Conservation (phyloP, 2,329 filamentous ascomycete genomes). For the Thermomyces lanuginosus region DNA sequence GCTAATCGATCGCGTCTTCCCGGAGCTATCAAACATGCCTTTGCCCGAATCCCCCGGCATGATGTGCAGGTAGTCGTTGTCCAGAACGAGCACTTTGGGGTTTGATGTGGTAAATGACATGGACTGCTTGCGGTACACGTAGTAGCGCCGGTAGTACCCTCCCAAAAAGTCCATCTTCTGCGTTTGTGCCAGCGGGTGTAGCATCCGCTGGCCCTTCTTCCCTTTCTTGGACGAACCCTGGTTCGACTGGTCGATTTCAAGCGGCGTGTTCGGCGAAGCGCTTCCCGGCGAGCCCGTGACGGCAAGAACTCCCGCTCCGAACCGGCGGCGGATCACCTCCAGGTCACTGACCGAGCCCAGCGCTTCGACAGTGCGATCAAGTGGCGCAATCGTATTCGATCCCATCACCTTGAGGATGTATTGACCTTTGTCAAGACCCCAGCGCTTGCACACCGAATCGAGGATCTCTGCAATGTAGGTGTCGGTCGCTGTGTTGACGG, state of each 20-base stretch:
- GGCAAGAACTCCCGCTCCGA: constrained; percentile 43
- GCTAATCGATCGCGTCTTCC: constrained; percentile 45
- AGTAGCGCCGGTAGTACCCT: constrained; percentile 44
- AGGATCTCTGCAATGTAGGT: constrained; percentile 54
- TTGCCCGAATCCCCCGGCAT: constrained; percentile 42
- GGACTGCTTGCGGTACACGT: constrained; percentile 47
- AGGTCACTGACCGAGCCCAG: constrained; percentile 44
- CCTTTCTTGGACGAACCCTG: constrained; percentile 25
- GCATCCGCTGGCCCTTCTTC: constrained; percentile 24
- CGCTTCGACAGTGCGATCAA: constrained; percentile 49
- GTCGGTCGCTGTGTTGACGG: constrained; percentile 44
- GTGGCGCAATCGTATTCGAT: constrained; percentile 46
- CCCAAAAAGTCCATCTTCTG: constrained; percentile 33
- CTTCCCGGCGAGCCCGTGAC: constrained; percentile 43
- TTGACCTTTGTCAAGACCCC: constrained; percentile 47
- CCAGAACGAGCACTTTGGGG: constrained; percentile 44
- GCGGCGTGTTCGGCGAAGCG: constrained; percentile 47
- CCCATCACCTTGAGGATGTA: constrained; percentile 47
- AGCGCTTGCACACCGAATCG: constrained; percentile 44
- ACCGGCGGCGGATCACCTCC: constrained; percentile 45
- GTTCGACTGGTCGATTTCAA: constrained; percentile 32
- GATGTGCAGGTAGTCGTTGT: constrained; percentile 51
- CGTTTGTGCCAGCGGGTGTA: constrained; percentile 27
- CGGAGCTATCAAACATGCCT: constrained; percentile 30
- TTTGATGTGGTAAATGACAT: constrained; percentile 48